phyloP scores from a whole-genome alignment of 1,284 basidiomycete genomes.

The Athelia psychrophila region DNA sequence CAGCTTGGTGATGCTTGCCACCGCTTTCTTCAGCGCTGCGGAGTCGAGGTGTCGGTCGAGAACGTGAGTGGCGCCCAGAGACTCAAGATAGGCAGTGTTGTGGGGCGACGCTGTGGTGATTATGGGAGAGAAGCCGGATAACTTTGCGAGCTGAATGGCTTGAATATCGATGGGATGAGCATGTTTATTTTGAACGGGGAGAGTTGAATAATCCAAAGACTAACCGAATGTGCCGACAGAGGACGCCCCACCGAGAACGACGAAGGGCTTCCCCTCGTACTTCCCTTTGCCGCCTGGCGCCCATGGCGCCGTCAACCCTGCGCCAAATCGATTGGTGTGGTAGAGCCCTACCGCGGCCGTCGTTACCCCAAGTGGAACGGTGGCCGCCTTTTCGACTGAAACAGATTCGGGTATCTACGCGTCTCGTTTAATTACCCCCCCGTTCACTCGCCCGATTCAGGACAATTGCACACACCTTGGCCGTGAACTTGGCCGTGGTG shows the following conservation, averaged over 20 bases:
- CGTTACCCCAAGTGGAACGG: slow-evolving; percentile 24
- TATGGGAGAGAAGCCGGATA: slow-evolving; percentile 25
- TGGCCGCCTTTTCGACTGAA: slow-evolving; percentile 26
- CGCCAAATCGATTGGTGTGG: slow-evolving; percentile 11
- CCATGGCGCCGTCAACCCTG: slow-evolving; percentile 19
- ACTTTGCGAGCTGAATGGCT: slow-evolving; percentile 31
- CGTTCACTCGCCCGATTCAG: background rate
- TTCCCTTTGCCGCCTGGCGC: slow-evolving; percentile 15
- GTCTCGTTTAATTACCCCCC: background rate
- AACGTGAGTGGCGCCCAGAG: slow-evolving; percentile 30
- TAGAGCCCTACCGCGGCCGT: slow-evolving; percentile 25
- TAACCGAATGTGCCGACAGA: slow-evolving; percentile 33
- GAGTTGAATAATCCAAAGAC: no score
- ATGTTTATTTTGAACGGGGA: background rate
- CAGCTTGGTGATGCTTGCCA: slow-evolving; percentile 6
- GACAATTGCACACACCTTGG: slow-evolving; percentile 17
- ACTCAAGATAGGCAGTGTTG: slow-evolving; percentile 27
- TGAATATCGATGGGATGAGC: slow-evolving; percentile 2
- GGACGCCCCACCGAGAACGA: slow-evolving; percentile 33
- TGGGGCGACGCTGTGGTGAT: slow-evolving; percentile 29
- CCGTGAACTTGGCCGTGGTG: slow-evolving; percentile 23
- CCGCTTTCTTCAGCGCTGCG: slow-evolving; percentile 10
- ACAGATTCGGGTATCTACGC: slow-evolving; percentile 27
- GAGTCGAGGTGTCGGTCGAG: slow-evolving; percentile 21
- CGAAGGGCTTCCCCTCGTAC: slow-evolving; percentile 21